These are phyloP conservation scores for Heliamphora exappendiculata DNA, from an alignment of 148 eudicot species.

Conservation along the genomic window DNA sequence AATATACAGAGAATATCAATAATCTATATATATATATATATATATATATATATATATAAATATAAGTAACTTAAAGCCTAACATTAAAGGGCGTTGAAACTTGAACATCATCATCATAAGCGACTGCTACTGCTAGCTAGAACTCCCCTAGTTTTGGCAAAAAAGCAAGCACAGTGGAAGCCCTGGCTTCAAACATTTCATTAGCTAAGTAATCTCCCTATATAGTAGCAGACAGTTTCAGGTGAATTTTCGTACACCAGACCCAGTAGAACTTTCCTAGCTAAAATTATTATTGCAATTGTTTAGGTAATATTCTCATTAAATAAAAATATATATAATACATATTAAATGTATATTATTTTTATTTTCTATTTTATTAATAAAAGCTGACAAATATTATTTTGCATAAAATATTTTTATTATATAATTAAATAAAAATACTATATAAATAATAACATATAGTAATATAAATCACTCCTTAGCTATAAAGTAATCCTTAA, in stretches of 20 bases:
- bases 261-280: background rate
- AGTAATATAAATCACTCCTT: background rate
- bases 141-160: conserved; percentile 6
- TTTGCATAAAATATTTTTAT: too few relatives aligned
- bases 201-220: conserved; percentile 7
- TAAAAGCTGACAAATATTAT: too few relatives aligned
- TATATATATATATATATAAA: too few relatives aligned
- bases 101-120: conserved; percentile 13
- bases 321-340: too few relatives aligned
- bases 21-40: too few relatives aligned
- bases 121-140: background rate
- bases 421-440: too few relatives aligned
- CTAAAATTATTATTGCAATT: too few relatives aligned
- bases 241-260: background rate
- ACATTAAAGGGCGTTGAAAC: conserved; percentile 10
- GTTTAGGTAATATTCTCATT: too few relatives aligned
- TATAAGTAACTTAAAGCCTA: background rate
- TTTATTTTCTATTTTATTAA: too few relatives aligned
- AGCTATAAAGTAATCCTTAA: conserved; percentile 4
- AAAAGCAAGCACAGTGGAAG: conserved; percentile 12
- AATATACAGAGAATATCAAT: too few relatives aligned
- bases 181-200: conserved; percentile 9
- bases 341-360: too few relatives aligned
- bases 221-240: conserved; percentile 3
- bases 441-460: too few relatives aligned